Percentiles rank a stretch among this genome's conserved stretches.
phyloP scores from a whole-genome alignment of 2,329 filamentous ascomycete species.

The Diaporthe australafricana region DNA sequence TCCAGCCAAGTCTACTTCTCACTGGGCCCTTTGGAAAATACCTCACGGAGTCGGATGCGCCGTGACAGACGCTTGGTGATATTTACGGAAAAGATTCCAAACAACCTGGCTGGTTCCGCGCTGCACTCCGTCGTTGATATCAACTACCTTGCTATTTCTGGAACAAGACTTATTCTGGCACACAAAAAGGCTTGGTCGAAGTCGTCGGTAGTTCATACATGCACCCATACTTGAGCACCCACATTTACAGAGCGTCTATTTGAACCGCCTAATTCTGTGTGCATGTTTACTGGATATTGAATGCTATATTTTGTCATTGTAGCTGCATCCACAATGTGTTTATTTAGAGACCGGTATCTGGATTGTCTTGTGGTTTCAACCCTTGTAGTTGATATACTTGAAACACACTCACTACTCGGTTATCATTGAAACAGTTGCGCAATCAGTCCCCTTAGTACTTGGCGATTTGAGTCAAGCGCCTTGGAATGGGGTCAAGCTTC shows the following conservation, averaged over 20 bases:
- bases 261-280: not conserved
- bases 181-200: not conserved
- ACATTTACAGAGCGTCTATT: not conserved
- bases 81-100: not conserved
- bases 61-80: conserved; percentile 1
- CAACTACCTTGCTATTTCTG: conserved; percentile 14
- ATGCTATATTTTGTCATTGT: conserved; percentile 13
- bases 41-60: not conserved
- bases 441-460: conserved; percentile 20
- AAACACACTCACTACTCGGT: conserved; percentile 25
- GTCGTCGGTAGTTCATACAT: not conserved
- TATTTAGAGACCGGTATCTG: not conserved
- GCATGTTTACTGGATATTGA: not conserved
- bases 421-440: conserved; percentile 21
- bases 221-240: not conserved
- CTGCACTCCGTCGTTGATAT: not conserved
- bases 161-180: not conserved
- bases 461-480: conserved; percentile 25
- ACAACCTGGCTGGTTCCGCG: not conserved
- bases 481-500: conserved; percentile 26
- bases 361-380: conserved; percentile 23
- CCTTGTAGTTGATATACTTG: conserved; percentile 16
- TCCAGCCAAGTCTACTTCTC: not conserved
- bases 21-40: not conserved
- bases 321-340: conserved; percentile 7